Percentiles rank a stretch among this genome's conserved stretches.
Conservation (phyloP, 495 filamentous ascomycete genomes). For the Neurospora sp. region DNA sequence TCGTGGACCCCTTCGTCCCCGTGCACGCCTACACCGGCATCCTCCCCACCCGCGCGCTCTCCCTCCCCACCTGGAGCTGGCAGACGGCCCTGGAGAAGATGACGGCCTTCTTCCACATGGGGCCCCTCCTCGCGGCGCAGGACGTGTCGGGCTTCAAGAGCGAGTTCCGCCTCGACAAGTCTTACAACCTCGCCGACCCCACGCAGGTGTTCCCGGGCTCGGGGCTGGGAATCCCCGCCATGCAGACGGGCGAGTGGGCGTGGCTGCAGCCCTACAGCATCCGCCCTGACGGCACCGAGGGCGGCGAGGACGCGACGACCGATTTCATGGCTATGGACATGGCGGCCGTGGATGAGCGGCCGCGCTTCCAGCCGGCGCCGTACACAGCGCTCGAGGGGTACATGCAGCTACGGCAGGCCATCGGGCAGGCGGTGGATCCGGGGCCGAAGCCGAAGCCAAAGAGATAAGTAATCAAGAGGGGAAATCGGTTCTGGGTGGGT, state of each 20-base stretch:
- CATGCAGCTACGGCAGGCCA: slow-evolving; percentile 29
- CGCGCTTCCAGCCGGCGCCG: slow-evolving; percentile 24
- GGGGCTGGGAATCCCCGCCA: too few species aligned
- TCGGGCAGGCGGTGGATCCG: not conserved
- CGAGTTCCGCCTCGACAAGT: too few species aligned
- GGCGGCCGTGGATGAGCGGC: slow-evolving; percentile 1
- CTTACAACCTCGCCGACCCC: too few species aligned
- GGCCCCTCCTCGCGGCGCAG: slow-evolving; percentile 18
- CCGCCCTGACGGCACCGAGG: not conserved
- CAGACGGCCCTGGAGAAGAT: slow-evolving; percentile 33
- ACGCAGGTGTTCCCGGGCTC: too few species aligned
- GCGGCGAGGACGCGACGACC: too few species aligned
- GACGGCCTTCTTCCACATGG: slow-evolving; percentile 37
- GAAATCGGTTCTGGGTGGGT: too few species aligned
- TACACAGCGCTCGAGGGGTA: slow-evolving; percentile 38
- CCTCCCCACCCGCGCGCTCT: slow-evolving; percentile 24
- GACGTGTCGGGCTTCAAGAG: too few species aligned
- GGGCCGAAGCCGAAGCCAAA: too few species aligned
- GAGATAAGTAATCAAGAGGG: too few species aligned
- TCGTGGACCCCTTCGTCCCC: slow-evolving; percentile 37
- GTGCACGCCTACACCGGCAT: slow-evolving; percentile 31
- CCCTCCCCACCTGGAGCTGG: slow-evolving; percentile 34
- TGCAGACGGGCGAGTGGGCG: slow-evolving; percentile 6
- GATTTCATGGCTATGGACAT: not conserved
- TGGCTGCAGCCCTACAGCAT: not conserved